Evolutionary conservation across 768 basidiomycete species (phyloP).

Genomic region (Clitopilus hobsonii): DNA sequence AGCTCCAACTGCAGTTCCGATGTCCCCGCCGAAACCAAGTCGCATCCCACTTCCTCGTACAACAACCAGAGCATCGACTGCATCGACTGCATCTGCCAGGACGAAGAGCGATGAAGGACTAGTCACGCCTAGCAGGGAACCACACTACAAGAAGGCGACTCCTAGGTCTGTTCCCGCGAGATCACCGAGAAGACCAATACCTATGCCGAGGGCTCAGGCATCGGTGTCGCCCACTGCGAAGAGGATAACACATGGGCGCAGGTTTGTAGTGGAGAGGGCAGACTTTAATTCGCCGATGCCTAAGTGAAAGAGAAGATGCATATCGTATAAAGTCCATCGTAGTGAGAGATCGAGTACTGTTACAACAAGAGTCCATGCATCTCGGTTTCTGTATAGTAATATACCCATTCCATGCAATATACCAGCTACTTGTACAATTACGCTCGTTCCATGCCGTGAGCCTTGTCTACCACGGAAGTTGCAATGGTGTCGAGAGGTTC

Average conservation of each 20-base stretch:
- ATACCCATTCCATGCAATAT: no score
- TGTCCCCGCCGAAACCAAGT: no score
- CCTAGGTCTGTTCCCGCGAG: not conserved
- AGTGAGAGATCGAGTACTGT: no score
- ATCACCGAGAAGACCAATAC: not conserved
- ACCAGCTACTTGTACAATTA: no score
- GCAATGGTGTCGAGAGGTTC: constrained; percentile 32
- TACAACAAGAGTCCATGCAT: no score
- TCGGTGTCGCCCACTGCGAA: not conserved
- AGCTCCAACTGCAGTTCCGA: not conserved
- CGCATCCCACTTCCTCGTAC: not conserved
- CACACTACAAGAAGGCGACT: not conserved
- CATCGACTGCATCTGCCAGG: no score
- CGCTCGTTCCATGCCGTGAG: not conserved
- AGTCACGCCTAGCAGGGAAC: not conserved
- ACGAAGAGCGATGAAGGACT: no score
- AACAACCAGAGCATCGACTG: not conserved
- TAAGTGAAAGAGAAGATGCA: not conserved
- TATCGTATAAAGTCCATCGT: no score
- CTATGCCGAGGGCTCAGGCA: not conserved
- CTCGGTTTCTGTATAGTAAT: no score
- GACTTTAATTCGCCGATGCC: constrained; percentile 1
- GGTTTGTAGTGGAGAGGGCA: not conserved
- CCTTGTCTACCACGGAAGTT: constrained; percentile 38
- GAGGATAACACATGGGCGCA: not conserved